These are phyloP conservation scores for Remersonia thermophila DNA, from an alignment of 2,329 filamentous ascomycete genomes.

Conservation along the genomic window DNA sequence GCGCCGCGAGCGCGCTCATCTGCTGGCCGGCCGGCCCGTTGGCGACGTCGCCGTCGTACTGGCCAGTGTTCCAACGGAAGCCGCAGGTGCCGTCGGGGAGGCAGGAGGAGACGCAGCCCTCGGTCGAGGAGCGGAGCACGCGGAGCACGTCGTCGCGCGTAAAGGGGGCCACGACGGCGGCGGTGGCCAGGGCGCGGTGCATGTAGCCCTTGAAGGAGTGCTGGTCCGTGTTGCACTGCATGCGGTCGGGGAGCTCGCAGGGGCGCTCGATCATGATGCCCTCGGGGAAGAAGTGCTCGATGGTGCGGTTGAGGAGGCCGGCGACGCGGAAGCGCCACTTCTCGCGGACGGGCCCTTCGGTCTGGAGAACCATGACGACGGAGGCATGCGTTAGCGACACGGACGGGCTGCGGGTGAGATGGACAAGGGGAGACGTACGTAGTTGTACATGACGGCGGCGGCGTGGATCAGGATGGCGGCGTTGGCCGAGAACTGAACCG, in stretches of 20 bases:
- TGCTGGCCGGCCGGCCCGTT: conserved; percentile 42
- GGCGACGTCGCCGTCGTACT: conserved; percentile 34
- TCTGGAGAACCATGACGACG: too few relatives aligned
- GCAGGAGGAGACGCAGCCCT: conserved; percentile 36
- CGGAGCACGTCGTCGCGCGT: conserved; percentile 23
- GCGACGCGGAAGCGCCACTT: conserved; percentile 41
- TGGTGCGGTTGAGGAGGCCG: conserved; percentile 31
- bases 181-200: conserved; percentile 36
- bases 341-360: conserved; percentile 27
- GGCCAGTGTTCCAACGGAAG: conserved; percentile 33
- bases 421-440: too few relatives aligned
- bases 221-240: conserved; percentile 46
- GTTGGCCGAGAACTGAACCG: conserved; percentile 49
- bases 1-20: conserved; percentile 37
- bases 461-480: conserved; percentile 46
- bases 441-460: conserved; percentile 53
- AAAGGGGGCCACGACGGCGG: conserved; percentile 19
- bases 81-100: conserved; percentile 35
- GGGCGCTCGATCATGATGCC: conserved; percentile 37
- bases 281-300: conserved; percentile 23
- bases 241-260: conserved; percentile 34
- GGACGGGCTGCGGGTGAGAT: too few relatives aligned
- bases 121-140: conserved; percentile 33
- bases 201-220: conserved; percentile 47
- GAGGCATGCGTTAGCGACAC: too few relatives aligned